phyloP scores from a whole-genome alignment of 768 basidiomycete genomes.

The Terana coerulea region DNA sequence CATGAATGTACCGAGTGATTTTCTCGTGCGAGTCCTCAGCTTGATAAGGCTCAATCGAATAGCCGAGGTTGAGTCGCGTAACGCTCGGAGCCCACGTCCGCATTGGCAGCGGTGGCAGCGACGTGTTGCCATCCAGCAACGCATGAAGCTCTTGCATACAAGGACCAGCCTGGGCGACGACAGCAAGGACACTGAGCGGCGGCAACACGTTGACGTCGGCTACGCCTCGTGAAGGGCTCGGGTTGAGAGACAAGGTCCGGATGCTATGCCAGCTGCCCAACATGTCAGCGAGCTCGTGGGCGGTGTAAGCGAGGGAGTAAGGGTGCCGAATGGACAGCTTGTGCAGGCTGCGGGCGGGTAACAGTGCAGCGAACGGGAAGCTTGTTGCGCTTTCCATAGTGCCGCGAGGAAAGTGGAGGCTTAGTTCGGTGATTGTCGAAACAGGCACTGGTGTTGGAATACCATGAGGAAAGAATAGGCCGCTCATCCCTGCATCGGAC shows the following conservation, averaged over 20 bases:
- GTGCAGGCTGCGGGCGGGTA: neutral
- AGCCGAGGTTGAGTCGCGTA: conserved; percentile 3
- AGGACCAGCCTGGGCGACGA: conserved; percentile 4
- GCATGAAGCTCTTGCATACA: conserved; percentile 1
- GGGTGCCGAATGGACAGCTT: conserved; percentile 5
- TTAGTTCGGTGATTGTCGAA: conserved; percentile 6
- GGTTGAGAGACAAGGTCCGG: conserved; percentile 10
- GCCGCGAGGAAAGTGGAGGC: neutral
- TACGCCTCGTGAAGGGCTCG: conserved; percentile 1
- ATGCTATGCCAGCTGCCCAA: conserved; percentile 7
- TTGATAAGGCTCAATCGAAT: neutral
- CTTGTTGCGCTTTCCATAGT: neutral
- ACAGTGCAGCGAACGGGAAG: neutral
- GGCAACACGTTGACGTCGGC: neutral
- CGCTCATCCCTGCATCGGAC: neutral
- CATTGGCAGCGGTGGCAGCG: neutral
- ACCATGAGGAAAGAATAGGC: neutral
- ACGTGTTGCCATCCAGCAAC: neutral
- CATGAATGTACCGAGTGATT: neutral
- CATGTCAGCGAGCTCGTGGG: conserved; percentile 3
- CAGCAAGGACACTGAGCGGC: neutral
- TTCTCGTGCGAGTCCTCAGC: neutral
- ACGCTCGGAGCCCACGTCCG: conserved; percentile 5
- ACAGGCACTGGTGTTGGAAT: neutral
- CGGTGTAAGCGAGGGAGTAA: conserved; percentile 3